These are phyloP conservation scores for Xylaria sp. DNA, from an alignment of 2,329 filamentous ascomycete genomes.

Conservation along the genomic window DNA sequence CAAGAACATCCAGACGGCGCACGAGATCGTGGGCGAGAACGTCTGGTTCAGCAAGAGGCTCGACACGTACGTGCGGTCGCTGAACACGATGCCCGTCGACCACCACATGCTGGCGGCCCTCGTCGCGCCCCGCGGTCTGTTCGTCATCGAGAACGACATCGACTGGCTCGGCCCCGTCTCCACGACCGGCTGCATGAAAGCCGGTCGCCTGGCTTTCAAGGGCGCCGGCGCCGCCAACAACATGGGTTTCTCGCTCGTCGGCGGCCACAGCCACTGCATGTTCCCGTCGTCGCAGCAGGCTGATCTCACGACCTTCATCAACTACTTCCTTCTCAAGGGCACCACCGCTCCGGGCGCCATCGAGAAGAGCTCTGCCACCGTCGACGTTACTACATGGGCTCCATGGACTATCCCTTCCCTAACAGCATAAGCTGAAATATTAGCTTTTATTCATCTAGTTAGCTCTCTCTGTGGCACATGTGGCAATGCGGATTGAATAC, in stretches of 20 bases:
- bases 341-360: conserved; percentile 50
- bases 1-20: conserved; percentile 69
- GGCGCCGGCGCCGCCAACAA: conserved; percentile 63
- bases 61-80: conserved; percentile 61
- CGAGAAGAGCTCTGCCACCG: conserved; percentile 54
- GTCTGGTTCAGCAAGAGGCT: conserved; percentile 71
- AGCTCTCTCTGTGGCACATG: conserved; percentile 4
- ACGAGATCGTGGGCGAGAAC: conserved; percentile 69
- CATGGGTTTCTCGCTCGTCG: conserved; percentile 68
- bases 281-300: conserved; percentile 64
- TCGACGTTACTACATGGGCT: conserved; percentile 55
- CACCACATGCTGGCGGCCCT: conserved; percentile 69
- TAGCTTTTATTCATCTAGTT: conserved; percentile 13
- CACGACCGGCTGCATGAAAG: conserved; percentile 68
- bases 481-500: background rate
- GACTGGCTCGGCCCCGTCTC: conserved; percentile 69
- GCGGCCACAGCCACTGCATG: conserved; percentile 65
- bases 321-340: conserved; percentile 62
- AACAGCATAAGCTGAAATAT: background rate
- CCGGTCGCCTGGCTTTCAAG: conserved; percentile 64
- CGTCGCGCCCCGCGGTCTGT: conserved; percentile 65
- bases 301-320: conserved; percentile 65
- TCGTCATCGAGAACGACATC: conserved; percentile 67
- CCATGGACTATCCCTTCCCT: conserved; percentile 56
- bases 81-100: conserved; percentile 63